Base-by-base conservation (phyloP, 1,284 basidiomycete genomes). In the Leccinum colubrinum region DNA sequence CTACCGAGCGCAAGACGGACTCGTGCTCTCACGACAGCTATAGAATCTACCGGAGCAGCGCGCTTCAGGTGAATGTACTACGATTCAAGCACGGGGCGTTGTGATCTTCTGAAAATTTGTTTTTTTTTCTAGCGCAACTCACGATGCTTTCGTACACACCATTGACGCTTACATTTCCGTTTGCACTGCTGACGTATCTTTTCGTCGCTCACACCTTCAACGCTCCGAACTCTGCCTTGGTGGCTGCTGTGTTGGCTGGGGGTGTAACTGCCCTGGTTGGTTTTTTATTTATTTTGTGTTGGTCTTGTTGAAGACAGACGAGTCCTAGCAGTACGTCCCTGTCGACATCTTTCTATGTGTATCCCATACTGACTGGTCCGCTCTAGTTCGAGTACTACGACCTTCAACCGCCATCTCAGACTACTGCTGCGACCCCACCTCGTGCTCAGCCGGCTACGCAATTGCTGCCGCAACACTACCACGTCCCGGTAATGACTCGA, bases 151-250 rank as follows among this genome's bases (percentile, higher is more conserved):
- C 91, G 14, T 83, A 95, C 35, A 86, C 90, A 8, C 92, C 94
- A 4, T 78, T 94, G 53, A 90, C 90, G 0, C 79, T 95, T 57
- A 87, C 83, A 58, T 83, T 95, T 66, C 91, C 94, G 9, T 93
- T 93, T 59, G 89, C 92, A 1, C 79, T 95, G 39, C 80, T 85
- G 11, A 93, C 93, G 0, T 97, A 96, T 73, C 76, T 97, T 3
- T 95, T 95, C 69, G 92, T 93, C 51, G 90, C 93, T 4, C 94
- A 95, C 73, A 89, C 91, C 0, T 78, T 96, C 25, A 77, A 76
- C n/a, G 88, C 88, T 12, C 93, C 94, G 0, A 77, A 87, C 46
- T 86, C 91, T 67, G 94, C 94, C 0, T 81, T 94, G 4, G 81
- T 88, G 6, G 91, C 93, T 7, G 86, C 91, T 0, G 66, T 95